phyloP scores from a whole-genome alignment of 75 land plant genomes.

The Cryptomeria japonica region DNA sequence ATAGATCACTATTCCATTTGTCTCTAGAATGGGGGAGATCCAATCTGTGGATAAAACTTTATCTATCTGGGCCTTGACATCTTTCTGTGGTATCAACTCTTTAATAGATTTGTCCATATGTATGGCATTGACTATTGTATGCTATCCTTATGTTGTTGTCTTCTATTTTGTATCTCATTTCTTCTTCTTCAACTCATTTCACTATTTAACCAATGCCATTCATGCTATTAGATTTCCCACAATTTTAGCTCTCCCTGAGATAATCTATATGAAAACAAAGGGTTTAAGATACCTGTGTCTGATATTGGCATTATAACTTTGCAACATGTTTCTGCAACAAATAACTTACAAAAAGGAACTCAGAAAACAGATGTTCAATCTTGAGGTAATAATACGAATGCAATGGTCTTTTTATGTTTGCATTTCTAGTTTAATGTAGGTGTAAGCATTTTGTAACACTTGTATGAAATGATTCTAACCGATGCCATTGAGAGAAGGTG shows the following conservation, averaged over 20 bases:
- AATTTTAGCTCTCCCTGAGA: not conserved
- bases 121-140: not conserved
- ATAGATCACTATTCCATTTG: too few species aligned
- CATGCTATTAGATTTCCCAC: not conserved
- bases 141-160: not conserved
- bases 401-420: not conserved
- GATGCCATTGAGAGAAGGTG: not conserved
- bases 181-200: not conserved
- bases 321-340: not conserved
- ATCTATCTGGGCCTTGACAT: not conserved
- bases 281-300: not conserved
- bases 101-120: not conserved
- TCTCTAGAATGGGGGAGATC: not conserved
- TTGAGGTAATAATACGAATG: not conserved
- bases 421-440: not conserved
- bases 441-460: not conserved
- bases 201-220: not conserved
- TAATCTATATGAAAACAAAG: not conserved
- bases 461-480: not conserved
- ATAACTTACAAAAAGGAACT: not conserved
- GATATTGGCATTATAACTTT: not conserved
- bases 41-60: not conserved
- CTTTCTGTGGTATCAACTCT: not conserved
- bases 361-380: not conserved
- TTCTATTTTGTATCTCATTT: not conserved